Evolutionary conservation across 2,329 filamentous ascomycete species (phyloP).

Genomic region (Monilinia vaccinii-corymbosi): DNA sequence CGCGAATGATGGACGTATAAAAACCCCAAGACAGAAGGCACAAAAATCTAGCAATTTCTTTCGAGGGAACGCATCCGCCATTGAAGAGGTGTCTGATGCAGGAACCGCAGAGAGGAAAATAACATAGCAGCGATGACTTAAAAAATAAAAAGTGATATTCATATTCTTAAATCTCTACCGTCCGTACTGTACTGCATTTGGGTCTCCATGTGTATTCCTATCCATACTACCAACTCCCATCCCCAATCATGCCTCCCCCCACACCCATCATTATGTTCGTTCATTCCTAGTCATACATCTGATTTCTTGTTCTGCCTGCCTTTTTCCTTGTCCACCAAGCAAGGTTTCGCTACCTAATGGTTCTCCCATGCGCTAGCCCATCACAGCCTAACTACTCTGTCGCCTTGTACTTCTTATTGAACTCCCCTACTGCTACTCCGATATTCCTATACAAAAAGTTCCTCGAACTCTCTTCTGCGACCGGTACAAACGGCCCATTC

Average conservation of each 20-base stretch:
- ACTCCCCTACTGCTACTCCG: constrained; percentile 57
- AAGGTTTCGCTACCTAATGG: no score
- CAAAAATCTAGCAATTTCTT: no score
- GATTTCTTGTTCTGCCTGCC: neutral
- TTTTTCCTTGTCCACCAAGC: constrained; percentile 26
- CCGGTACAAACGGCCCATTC: constrained; percentile 90
- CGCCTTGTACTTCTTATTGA: constrained; percentile 47
- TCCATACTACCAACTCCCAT: neutral
- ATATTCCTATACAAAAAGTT: constrained; percentile 58
- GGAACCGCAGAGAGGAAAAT: no score
- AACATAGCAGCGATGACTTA: no score
- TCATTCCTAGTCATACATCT: neutral
- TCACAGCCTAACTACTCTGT: constrained; percentile 27
- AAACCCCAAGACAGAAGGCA: no score
- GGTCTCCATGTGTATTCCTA: neutral
- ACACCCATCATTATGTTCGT: neutral
- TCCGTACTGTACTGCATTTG: neutral
- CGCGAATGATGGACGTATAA: no score
- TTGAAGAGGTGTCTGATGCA: no score
- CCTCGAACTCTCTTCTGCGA: constrained; percentile 72
- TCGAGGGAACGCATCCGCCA: no score
- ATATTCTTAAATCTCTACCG: neutral
- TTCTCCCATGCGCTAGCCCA: constrained; percentile 24
- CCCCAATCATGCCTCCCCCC: neutral
- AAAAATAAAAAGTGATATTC: neutral